Base-by-base conservation (phyloP, 2,329 filamentous ascomycete species). In the Ceratocystiopsis sp. region DNA sequence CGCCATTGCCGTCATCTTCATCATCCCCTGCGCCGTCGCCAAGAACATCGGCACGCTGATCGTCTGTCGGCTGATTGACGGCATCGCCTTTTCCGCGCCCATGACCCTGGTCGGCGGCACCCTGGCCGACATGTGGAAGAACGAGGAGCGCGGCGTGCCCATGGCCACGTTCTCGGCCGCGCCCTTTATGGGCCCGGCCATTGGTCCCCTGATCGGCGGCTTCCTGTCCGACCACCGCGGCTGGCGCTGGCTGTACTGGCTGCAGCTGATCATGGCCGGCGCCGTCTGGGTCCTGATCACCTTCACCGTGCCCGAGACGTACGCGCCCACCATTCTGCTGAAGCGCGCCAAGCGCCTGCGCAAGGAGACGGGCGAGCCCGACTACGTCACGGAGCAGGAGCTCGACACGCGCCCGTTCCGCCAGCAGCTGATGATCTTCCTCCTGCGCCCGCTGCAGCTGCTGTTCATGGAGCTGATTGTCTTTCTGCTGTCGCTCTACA, bases 231-330 rank as follows among this genome's bases (percentile, higher is more conserved):
- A 53, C 17, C 44, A 46, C 37, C 42, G 42, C n/a, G 48, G 58
- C 57, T 51, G 54, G 50, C 45, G 49, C 47, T 47, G 42, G 48
- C 46, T 48, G 32, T 46, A 50, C 42, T 46, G 82, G 80, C 73
- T 93, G 51, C 84, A 89, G 55, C 65, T 91, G 12, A 93, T 93
- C 54, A 56, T 91, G 13, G 66, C 80, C 21, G 76, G 68, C 14
- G 56, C 78, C 40, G 72, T 80, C 51, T 91, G 80, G 75, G 47
- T 80, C 16, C 57, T 89, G 47, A 86, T 91, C 59, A 80, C 78
- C 29, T 87, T 93, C 60, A 91, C 84, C n/a, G 79, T 93, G 0
- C 84, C 84, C 1, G 86, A 93, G 60, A 94, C 86, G 0, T 93
- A 91, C 57, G 78, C 84, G 0, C 84, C 86, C 0, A 81, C 75